A percentile compares a stretch with the other conserved stretches of the same genome.
Conservation (phyloP, 495 filamentous ascomycete genomes). For the Aspergillus mulundensis region DNA sequence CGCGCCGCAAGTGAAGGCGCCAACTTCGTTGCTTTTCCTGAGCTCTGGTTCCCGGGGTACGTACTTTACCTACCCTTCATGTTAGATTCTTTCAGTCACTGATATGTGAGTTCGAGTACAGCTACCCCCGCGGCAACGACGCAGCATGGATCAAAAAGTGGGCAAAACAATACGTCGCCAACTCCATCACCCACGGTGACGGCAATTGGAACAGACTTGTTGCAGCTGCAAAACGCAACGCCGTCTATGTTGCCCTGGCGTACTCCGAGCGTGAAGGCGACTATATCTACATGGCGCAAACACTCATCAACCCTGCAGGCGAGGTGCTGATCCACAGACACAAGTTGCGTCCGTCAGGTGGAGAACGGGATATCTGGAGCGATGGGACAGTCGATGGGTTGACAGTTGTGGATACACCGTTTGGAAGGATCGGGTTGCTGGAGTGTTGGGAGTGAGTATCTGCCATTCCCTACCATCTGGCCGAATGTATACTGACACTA, state of each 20-base stretch:
- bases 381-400: conserved; percentile 33
- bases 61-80: not conserved
- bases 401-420: conserved; percentile 20
- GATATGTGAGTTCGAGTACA: not conserved
- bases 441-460: conserved; percentile 14
- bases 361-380: conserved; percentile 52
- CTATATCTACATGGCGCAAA: conserved; percentile 49
- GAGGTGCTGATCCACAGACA: conserved; percentile 43
- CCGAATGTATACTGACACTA: not conserved
- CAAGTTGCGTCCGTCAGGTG: conserved; percentile 55
- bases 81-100: too few species aligned
- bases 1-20: not conserved
- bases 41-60: not conserved
- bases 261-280: conserved; percentile 33
- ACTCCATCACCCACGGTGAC: not conserved
- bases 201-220: not conserved
- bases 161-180: not conserved
- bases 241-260: not conserved
- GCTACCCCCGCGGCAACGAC: not conserved
- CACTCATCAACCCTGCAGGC: conserved; percentile 45
- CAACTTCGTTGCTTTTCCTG: not conserved
- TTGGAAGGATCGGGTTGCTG: conserved; percentile 20
- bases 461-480: not conserved
- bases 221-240: not conserved
- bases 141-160: not conserved